Evolutionary conservation across 106 monocot genomes (phyloP), one percentile per base, ranked within the genome.

Genomic region (Gastrodia elata): DNA sequence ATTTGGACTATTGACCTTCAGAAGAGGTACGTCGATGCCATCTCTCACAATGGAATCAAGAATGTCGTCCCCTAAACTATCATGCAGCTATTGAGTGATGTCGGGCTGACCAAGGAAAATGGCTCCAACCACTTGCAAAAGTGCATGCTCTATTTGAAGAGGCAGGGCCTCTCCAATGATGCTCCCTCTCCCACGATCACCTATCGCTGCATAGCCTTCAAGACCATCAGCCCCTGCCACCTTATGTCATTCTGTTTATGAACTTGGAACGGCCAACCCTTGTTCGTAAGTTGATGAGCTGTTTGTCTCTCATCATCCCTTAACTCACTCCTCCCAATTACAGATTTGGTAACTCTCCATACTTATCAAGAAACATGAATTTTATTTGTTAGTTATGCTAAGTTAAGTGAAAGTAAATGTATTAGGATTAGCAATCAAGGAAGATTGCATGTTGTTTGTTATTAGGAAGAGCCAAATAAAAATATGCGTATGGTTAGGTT

Each of bases 1-100:
- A 78, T 80, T 9, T 87, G 86, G 86, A 87, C 86, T 11, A 80
- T 83, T 27, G 80, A 83, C 80, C 83, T 87, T 27, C 86, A 87
- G 74, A 80, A 78, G 75, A 73, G 83, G 65, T 87, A 83, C 76
- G 77, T 87, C 1, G 86, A 87, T 13, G 83, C 75, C 11, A 83
- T 87, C 38, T 64, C 72, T 22, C 86, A 82, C 40, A 71, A 83
- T 9, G 86, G 86, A 25, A 78, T 83, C 34, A 83, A 83, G 80
- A 80, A 75, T 80, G 83, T 80, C n/a, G 83, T 82, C 36, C 86
- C 83, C 35, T 80, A 82, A 71, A 80, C 86, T 5, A 86, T 86
- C 65, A 82, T 82, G 86, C 79, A 80, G 65, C 38, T 80, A 44
- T 82, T 86, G 86, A 86, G 83, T 74, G 86, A 82, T 30, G 86